phyloP scores from a whole-genome alignment of 2,329 filamentous ascomycete genomes.

The Ceratocystiopsis brevicomis region DNA sequence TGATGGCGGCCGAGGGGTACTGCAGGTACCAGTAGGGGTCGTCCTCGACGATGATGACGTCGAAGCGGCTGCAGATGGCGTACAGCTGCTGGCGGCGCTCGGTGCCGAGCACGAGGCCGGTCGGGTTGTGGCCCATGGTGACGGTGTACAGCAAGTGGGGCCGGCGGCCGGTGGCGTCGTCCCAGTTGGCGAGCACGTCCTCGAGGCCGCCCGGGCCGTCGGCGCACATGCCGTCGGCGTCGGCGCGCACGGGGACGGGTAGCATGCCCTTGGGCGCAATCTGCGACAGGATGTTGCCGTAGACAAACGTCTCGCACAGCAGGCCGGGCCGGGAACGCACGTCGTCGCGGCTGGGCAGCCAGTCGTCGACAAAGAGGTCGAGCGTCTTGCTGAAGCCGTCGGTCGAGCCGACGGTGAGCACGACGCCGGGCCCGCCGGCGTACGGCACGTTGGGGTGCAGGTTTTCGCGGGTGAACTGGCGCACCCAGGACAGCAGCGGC shows the following conservation, averaged over 20 bases:
- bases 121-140: constrained; percentile 84
- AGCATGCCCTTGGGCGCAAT: constrained; percentile 51
- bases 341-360: constrained; percentile 46
- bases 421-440: constrained; percentile 52
- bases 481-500: constrained; percentile 56
- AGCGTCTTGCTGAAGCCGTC: constrained; percentile 70
- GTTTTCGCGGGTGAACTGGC: constrained; percentile 56
- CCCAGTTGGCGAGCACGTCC: constrained; percentile 70
- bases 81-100: constrained; percentile 64
- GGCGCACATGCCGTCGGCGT: constrained; percentile 62
- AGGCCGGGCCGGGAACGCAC: constrained; percentile 54
- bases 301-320: constrained; percentile 63
- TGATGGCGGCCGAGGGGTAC: constrained; percentile 48
- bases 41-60: constrained; percentile 82
- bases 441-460: constrained; percentile 74
- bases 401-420: constrained; percentile 65
- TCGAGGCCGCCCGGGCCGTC: constrained; percentile 53
- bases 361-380: constrained; percentile 57
- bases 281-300: constrained; percentile 56
- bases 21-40: constrained; percentile 95
- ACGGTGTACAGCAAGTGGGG: constrained; percentile 83
- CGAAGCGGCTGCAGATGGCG: constrained; percentile 60
- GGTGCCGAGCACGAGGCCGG: constrained; percentile 54
- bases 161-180: constrained; percentile 49
- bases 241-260: constrained; percentile 54